Percentiles rank a stretch among this genome's conserved stretches.
phyloP scores from a whole-genome alignment of 345 rosid species.

The Isatis tinctoria region DNA sequence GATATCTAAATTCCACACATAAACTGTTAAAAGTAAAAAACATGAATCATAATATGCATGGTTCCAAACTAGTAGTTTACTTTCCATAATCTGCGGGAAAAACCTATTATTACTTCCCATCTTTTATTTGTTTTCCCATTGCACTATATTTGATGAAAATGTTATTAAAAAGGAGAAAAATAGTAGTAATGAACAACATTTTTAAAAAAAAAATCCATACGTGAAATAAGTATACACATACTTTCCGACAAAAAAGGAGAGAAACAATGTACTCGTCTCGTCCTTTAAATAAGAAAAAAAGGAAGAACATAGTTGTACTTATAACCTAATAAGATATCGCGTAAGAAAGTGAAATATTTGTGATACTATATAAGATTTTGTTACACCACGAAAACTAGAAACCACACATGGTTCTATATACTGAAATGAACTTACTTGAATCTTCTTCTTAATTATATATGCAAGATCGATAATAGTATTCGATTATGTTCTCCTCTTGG shows the following conservation, averaged over 20 bases:
- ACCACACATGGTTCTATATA: background rate
- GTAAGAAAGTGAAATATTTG: background rate
- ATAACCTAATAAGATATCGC: background rate
- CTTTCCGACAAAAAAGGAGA: background rate
- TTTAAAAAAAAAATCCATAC: background rate
- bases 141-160: background rate
- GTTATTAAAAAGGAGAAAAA: background rate
- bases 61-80: constrained; percentile 11
- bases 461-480: background rate
- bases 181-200: background rate
- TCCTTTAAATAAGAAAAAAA: background rate
- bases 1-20: constrained; percentile 4
- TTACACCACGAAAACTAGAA: background rate
- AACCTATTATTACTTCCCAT: constrained; percentile 2
- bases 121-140: background rate
- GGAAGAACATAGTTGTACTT: background rate
- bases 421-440: constrained; percentile 24
- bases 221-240: constrained; percentile 7
- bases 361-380: background rate
- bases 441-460: constrained; percentile 19
- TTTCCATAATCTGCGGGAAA: background rate
- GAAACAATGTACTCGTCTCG: background rate
- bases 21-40: background rate
- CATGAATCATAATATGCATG: constrained; percentile 13
- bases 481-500: background rate